These are phyloP conservation scores for Cutaneotrichosporon curvatum DNA, from an alignment of 1,284 basidiomycete genomes.

Conservation along the genomic window DNA sequence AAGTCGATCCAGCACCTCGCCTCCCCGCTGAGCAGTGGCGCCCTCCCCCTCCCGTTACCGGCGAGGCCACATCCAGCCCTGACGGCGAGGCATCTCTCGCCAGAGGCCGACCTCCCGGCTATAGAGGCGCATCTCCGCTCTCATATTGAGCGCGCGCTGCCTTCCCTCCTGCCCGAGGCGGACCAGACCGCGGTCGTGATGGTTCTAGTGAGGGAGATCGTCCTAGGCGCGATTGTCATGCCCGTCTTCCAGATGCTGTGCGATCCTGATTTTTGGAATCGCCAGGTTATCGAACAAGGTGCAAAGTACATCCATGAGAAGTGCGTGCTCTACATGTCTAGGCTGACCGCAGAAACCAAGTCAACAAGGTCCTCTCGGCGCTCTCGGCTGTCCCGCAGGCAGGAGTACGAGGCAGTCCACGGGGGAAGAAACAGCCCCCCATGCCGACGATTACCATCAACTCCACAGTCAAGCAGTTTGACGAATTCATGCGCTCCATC, in stretches of 20 bases:
- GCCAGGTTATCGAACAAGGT: constrained; percentile 66
- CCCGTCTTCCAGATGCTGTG: constrained; percentile 85
- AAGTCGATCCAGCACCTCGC: constrained; percentile 71
- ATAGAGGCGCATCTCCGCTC: constrained; percentile 76
- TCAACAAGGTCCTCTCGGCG: constrained; percentile 50
- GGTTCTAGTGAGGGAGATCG: constrained; percentile 71
- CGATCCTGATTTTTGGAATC: constrained; percentile 96
- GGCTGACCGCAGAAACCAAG: constrained; percentile 43
- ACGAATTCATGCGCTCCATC: constrained; percentile 80
- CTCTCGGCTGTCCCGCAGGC: constrained; percentile 40
- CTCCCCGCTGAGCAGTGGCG: constrained; percentile 44
- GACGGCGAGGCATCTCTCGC: constrained; percentile 55
- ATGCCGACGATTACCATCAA: constrained; percentile 26
- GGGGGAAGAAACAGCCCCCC: background rate
- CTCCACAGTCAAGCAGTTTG: constrained; percentile 61
- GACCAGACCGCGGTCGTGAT: constrained; percentile 66
- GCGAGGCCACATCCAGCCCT: constrained; percentile 63
- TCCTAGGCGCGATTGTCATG: constrained; percentile 71
- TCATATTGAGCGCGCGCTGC: constrained; percentile 64
- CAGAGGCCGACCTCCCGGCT: constrained; percentile 76
- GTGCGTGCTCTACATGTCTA: constrained; percentile 13
- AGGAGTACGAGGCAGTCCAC: constrained; percentile 1
- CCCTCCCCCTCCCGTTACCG: constrained; percentile 30
- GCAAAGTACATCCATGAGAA: constrained; percentile 39
- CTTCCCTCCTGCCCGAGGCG: constrained; percentile 64